A percentile compares a stretch with the other conserved stretches of the same genome.
Evolutionary conservation across 139 green algal genomes (phyloP).

Genomic region (Haematococcus sp.): DNA sequence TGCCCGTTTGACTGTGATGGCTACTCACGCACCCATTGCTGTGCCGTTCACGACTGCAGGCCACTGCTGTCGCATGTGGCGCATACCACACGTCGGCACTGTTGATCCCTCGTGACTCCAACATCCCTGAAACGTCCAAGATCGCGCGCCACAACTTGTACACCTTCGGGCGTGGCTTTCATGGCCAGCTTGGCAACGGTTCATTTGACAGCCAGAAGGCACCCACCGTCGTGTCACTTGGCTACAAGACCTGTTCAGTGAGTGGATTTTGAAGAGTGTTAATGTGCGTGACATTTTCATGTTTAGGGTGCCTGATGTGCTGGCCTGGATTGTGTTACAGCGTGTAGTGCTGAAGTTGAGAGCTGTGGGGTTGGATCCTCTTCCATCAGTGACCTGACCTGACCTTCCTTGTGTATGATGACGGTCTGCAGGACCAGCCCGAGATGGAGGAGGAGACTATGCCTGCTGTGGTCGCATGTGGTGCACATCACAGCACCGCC

Average conservation of each 20-base stretch:
- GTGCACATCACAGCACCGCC: slow-evolving; percentile 52
- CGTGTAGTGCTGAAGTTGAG: no score
- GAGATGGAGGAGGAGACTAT: slow-evolving; percentile 61
- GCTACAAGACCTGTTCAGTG: slow-evolving; percentile 44
- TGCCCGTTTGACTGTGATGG: no score
- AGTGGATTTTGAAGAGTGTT: no score
- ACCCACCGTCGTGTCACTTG: slow-evolving; percentile 32
- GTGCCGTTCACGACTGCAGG: slow-evolving; percentile 23
- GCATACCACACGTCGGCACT: slow-evolving; percentile 68
- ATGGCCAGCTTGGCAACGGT: slow-evolving; percentile 74
- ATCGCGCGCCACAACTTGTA: slow-evolving; percentile 27
- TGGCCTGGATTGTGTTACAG: no score
- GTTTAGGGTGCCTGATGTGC: no score
- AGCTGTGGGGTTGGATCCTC: no score
- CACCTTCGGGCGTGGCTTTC: slow-evolving; percentile 62
- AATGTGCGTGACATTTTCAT: no score
- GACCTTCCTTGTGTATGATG: neutral
- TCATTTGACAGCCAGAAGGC: slow-evolving; percentile 33
- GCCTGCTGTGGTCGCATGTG: slow-evolving; percentile 68
- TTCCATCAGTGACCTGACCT: no score
- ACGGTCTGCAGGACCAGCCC: slow-evolving; percentile 22
- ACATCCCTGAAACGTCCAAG: neutral
- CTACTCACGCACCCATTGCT: no score
- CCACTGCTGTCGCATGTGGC: slow-evolving; percentile 63
- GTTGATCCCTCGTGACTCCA: slow-evolving; percentile 18